Conservation (phyloP, 805 yeast species). For the Metschnikowia lachancei region DNA sequence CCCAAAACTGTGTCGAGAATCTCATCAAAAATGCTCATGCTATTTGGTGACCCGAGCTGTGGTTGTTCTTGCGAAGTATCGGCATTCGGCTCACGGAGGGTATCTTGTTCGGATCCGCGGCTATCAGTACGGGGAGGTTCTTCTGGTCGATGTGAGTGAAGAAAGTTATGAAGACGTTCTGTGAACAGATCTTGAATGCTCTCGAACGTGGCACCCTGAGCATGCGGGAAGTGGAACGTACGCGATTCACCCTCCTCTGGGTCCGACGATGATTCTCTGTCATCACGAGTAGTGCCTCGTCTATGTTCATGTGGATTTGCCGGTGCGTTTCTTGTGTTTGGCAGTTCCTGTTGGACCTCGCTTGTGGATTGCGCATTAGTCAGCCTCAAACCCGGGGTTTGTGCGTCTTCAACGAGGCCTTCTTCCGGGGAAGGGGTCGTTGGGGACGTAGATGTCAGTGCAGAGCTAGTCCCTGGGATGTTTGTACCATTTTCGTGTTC, state of each 20-base stretch:
- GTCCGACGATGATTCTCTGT: neutral
- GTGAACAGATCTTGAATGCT: conserved; percentile 1
- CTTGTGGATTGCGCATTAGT: neutral
- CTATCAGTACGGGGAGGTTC: neutral
- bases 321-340: neutral
- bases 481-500: neutral
- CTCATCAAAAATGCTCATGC: conserved; percentile 14
- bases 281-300: too few relatives aligned
- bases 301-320: neutral
- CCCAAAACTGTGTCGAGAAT: conserved; percentile 16
- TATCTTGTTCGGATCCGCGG: conserved; percentile 3
- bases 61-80: neutral
- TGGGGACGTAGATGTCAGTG: neutral
- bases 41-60: neutral
- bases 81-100: conserved; percentile 2
- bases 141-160: neutral
- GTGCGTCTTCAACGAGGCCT: neutral
- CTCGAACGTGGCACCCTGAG: neutral
- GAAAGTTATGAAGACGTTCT: conserved; percentile 3
- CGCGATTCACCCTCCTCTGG: neutral
- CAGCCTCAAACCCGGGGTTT: neutral
- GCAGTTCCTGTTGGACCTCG: neutral
- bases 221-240: neutral
- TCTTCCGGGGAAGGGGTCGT: neutral
- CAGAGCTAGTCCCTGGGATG: neutral